Percentiles rank a stretch among this genome's conserved stretches.
Conservation (phyloP, 2,329 filamentous ascomycete species). For the Stenocarpella maydis region DNA sequence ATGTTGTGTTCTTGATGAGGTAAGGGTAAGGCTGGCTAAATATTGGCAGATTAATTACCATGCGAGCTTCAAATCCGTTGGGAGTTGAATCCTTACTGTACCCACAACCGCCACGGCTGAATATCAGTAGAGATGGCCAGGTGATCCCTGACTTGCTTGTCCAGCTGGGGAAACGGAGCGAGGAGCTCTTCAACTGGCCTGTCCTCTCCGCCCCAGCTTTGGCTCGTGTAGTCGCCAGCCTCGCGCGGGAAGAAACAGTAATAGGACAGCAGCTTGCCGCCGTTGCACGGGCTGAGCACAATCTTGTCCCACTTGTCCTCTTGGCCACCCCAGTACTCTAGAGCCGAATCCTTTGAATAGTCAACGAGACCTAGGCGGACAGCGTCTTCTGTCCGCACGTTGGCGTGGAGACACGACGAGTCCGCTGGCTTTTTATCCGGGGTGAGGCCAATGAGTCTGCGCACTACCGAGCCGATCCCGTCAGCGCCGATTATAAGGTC, state of each 20-base stretch:
- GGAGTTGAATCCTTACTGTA: conserved; percentile 52
- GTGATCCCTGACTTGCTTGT: conserved; percentile 63
- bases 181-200: conserved; percentile 66
- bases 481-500: conserved; percentile 71
- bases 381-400: conserved; percentile 68
- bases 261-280: conserved; percentile 70
- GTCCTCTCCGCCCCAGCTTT: conserved; percentile 65
- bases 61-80: neutral
- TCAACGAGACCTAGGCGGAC: conserved; percentile 67
- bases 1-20: conserved; percentile 58
- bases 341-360: conserved; percentile 65
- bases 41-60: conserved; percentile 36
- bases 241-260: conserved; percentile 74
- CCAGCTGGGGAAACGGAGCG: conserved; percentile 66
- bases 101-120: conserved; percentile 71
- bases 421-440: conserved; percentile 67
- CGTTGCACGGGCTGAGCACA: conserved; percentile 73
- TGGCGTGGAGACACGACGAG: conserved; percentile 70
- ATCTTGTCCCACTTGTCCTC: conserved; percentile 73
- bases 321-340: conserved; percentile 77
- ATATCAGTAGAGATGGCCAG: conserved; percentile 69
- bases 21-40: conserved; percentile 63
- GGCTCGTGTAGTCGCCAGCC: conserved; percentile 66
- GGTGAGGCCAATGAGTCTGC: conserved; percentile 68
- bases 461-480: conserved; percentile 72